Percentiles rank a stretch among this genome's conserved stretches.
phyloP scores from a whole-genome alignment of 805 yeast species.

The Saturnispora serradocipensis region DNA sequence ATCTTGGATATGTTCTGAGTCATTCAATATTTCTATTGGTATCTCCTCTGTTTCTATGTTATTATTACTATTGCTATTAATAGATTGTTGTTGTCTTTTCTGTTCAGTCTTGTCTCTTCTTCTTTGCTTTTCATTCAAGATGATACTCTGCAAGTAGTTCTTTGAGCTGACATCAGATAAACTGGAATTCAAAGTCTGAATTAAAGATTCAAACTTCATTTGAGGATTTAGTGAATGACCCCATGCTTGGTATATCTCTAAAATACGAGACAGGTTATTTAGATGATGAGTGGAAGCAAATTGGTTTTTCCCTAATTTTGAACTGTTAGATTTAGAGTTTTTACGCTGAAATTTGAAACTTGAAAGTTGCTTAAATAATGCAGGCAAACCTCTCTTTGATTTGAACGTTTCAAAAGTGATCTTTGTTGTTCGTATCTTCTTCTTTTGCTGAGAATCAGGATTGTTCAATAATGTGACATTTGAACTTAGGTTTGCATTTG shows the following conservation, averaged over 20 bases:
- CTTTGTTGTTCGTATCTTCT: constrained; percentile 28
- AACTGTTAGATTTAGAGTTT: neutral
- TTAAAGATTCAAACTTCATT: constrained; percentile 66
- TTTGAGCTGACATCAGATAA: constrained; percentile 36
- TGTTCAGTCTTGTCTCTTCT: neutral
- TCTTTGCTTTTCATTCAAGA: constrained; percentile 1
- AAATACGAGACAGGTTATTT: constrained; percentile 39
- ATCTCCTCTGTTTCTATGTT: neutral
- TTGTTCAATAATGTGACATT: neutral
- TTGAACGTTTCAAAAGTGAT: constrained; percentile 45
- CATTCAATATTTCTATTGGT: neutral
- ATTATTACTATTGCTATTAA: neutral
- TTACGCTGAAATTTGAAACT: constrained; percentile 26
- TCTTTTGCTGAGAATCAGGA: constrained; percentile 16
- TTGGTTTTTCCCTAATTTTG: constrained; percentile 15
- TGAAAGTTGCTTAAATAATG: constrained; percentile 31
- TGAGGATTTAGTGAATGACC: constrained; percentile 71
- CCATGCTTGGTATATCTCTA: constrained; percentile 62
- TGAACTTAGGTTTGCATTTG: neutral
- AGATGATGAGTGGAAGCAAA: constrained; percentile 34
- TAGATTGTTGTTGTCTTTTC: neutral
- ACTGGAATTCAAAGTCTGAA: constrained; percentile 41
- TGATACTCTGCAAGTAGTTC: constrained; percentile 9
- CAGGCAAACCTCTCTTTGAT: constrained; percentile 48
- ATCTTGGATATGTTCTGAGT: neutral